Evolutionary conservation across 164 flowering plant genomes (phyloP), one percentile per base, ranked within the genome.

Genomic region (Vitis amurensis): DNA sequence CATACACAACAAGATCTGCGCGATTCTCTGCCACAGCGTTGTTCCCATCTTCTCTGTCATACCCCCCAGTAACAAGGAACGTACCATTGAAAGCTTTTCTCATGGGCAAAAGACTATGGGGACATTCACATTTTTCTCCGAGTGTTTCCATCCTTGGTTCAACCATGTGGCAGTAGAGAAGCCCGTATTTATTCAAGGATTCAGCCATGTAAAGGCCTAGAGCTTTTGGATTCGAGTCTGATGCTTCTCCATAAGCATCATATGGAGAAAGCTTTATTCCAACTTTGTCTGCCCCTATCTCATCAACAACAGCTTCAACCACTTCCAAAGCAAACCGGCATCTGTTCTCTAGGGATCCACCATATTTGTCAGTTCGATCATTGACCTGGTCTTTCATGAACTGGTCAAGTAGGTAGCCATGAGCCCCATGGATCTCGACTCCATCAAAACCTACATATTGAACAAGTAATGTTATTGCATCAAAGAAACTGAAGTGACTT

Each of bases 391-490:
- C 92, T 73, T 88, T 86, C 86, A 86, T 31, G 68, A 88, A 88
- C 72, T 88, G 92, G 10, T 88, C 92, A 5, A 88, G 17, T 9
- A 88, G 66, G 79, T 82, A 88, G 37, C 88, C 88, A 51, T 88
- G 75, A 2, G 92, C 90, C 8, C 88, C 92, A 49, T 86, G 90
- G 62, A 88, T 82, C 71, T 86, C 92, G 55, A 88, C 81, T 8
- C 92, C 88, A 64, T 87, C 89, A 71, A 87, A 87, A 50, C 91
- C 89, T 84, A 44, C 60, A 30, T 30, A 15, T 27, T 13, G 4
- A 17, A 53, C 10, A 58, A 44, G 6, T 31, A 31, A 31, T 31
- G 44, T 31, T 7, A 31, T 31, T 23, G 23, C 23, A 23, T 23
- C 23, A 23, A 23, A 23, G 23, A 23, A 23, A 23, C 23, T 23